Base-by-base conservation (phyloP, 2,329 filamentous ascomycete species). In the Venturia pyrina region DNA sequence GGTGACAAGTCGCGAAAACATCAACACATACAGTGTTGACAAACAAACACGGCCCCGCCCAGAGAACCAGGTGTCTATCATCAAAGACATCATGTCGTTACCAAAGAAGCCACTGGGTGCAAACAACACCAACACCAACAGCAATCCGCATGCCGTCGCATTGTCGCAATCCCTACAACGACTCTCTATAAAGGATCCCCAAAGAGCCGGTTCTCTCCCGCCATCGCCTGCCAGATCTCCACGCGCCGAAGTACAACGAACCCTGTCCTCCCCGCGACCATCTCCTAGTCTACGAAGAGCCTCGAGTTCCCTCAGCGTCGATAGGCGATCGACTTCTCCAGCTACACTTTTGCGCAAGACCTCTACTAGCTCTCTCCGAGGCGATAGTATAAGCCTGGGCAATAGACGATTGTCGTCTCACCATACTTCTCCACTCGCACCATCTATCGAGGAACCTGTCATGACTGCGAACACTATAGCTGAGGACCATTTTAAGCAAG, bases 301-400 rank as follows among this genome's bases (percentile, higher is more conserved):
- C 28, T 44, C 64, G n/a, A 44, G 34, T 37, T 66, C 64, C 17
- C 15, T 66, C 11, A 66, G 64, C 43, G 8, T 66, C 28, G 64
- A 66, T 59, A 41, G 63, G 48, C 65, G 65, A 13, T 64, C 59
- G 19, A 32, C 60, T 43, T 66, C 65, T 24, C 59, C 65, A 13
- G 48, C 63, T 41, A 59, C 56, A 13, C 61, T 66, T 21, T 56
- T 64, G 34, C 59, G 65, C 41, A 66, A 59, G 48, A 48, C 60
- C 11, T 63, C 60, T n/a, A 64, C 60, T 21, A 43, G 34, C 6
- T 53, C 41, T 8, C 48, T 66, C 19, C 61, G 60, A n/a, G 65
- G 61, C 44, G 65, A 65, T 53, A 53, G 48, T 34, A 37, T 56
- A 11, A 62, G 59, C 21, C 44, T 66, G 40, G 37, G 24, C 17